phyloP scores from a whole-genome alignment of 1,139 yeast genomes.

The Meyerozyma athensensis region DNA sequence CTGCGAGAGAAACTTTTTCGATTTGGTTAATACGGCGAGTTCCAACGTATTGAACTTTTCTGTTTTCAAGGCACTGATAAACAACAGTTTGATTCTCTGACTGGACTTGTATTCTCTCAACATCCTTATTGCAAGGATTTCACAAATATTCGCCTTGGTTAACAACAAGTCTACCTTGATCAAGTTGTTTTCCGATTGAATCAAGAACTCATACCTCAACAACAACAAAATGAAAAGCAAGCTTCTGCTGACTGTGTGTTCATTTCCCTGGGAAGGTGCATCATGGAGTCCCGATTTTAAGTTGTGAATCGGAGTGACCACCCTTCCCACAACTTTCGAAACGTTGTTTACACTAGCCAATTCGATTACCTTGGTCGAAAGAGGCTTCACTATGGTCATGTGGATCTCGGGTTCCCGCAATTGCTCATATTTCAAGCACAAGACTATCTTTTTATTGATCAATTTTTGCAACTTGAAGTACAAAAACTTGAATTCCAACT shows the following conservation, averaged over 20 bases:
- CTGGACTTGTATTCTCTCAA: constrained; percentile 45
- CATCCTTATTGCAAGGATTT: constrained; percentile 49
- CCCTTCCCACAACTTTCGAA: not conserved
- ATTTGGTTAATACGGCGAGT: constrained; percentile 49
- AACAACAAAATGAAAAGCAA: constrained; percentile 33
- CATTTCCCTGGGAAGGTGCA: constrained; percentile 16
- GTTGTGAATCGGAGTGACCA: constrained; percentile 11
- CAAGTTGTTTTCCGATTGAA: constrained; percentile 46
- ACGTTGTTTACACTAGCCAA: constrained; percentile 15
- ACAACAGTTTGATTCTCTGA: constrained; percentile 42
- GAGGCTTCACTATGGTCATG: constrained; percentile 47
- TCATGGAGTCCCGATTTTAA: constrained; percentile 19
- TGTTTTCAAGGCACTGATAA: constrained; percentile 36
- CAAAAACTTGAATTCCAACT: constrained; percentile 33
- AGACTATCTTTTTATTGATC: constrained; percentile 38
- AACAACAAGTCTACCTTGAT: constrained; percentile 45
- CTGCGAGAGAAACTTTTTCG: constrained; percentile 52
- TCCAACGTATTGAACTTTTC: constrained; percentile 46
- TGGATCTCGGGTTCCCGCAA: constrained; percentile 51
- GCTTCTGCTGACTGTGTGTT: constrained; percentile 19
- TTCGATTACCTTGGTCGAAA: constrained; percentile 30
- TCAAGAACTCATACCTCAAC: constrained; percentile 39
- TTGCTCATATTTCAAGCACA: constrained; percentile 53
- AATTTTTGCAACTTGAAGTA: constrained; percentile 36
- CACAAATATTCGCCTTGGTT: constrained; percentile 54